Conservation (phyloP, 768 basidiomycete genomes). For the Astraeus odoratus region DNA sequence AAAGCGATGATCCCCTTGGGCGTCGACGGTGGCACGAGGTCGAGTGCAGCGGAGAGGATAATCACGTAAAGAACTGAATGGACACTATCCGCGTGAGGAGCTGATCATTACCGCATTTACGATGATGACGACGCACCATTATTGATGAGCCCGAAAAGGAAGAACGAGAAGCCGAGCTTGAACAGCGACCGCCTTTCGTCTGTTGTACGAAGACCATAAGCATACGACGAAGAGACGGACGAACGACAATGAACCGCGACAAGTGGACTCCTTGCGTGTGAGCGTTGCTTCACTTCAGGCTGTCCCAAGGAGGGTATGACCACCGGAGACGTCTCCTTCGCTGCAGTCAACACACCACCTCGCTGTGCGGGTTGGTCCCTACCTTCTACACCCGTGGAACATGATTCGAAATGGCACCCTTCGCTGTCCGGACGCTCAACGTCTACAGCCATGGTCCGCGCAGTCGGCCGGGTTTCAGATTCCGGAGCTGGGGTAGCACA, state of each 20-base stretch:
- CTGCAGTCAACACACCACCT: slow-evolving; percentile 22
- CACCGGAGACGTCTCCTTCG: slow-evolving; percentile 14
- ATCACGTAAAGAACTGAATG: slow-evolving; percentile 90
- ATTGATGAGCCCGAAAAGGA: slow-evolving; percentile 88
- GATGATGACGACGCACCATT: slow-evolving; percentile 49
- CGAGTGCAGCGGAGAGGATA: slow-evolving; percentile 91
- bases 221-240: neutral
- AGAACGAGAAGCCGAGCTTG: slow-evolving; percentile 60
- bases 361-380: slow-evolving; percentile 4
- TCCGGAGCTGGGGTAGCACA: neutral
- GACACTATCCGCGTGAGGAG: too few relatives aligned
- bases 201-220: slow-evolving; percentile 13
- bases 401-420: slow-evolving; percentile 10
- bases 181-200: slow-evolving; percentile 23
- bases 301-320: slow-evolving; percentile 2
- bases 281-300: slow-evolving; percentile 3
- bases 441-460: neutral
- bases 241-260: slow-evolving; percentile 16
- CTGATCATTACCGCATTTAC: too few relatives aligned
- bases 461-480: slow-evolving; percentile 6
- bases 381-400: slow-evolving; percentile 16
- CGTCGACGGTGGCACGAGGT: slow-evolving; percentile 85
- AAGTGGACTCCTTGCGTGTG: slow-evolving; percentile 6
- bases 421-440: slow-evolving; percentile 1
- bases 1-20: slow-evolving; percentile 94